Conservation (phyloP, 192 early-diverging fungal species). For the Umbelopsis sp. region DNA sequence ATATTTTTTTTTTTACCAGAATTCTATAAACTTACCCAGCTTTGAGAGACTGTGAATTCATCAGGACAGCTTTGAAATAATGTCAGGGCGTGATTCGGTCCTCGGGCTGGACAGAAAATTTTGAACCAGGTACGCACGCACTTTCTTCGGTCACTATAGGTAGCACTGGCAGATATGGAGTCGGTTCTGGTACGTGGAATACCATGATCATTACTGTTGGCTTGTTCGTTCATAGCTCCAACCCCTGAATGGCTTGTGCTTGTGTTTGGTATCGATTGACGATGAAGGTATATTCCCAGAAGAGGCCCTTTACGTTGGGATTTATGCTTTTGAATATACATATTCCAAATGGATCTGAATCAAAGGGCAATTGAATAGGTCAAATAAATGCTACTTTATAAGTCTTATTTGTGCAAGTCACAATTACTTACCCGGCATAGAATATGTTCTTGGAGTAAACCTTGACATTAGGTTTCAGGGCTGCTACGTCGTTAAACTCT, state of each 20-base stretch:
- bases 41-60: constrained; percentile 53
- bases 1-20: background rate
- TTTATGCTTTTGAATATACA: constrained; percentile 58
- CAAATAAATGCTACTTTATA: background rate
- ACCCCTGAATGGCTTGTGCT: background rate
- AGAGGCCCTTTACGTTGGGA: constrained; percentile 42
- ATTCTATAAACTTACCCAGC: constrained; percentile 48
- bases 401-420: background rate
- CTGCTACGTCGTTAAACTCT: constrained; percentile 44
- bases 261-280: constrained; percentile 40
- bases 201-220: background rate
- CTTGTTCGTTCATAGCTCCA: background rate
- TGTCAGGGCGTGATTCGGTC: constrained; percentile 51
- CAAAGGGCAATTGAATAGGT: background rate
- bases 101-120: constrained; percentile 49
- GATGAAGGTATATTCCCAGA: constrained; percentile 57
- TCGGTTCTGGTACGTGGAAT: background rate
- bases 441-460: constrained; percentile 50
- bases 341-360: constrained; percentile 60
- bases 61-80: constrained; percentile 61
- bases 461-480: constrained; percentile 41
- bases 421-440: constrained; percentile 53
- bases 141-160: constrained; percentile 49
- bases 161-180: background rate
- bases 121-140: constrained; percentile 59